Evolutionary conservation across 129 eudicot species (phyloP), one percentile per base, ranked within the genome.

Genomic region (Helianthus tuberosus): DNA sequence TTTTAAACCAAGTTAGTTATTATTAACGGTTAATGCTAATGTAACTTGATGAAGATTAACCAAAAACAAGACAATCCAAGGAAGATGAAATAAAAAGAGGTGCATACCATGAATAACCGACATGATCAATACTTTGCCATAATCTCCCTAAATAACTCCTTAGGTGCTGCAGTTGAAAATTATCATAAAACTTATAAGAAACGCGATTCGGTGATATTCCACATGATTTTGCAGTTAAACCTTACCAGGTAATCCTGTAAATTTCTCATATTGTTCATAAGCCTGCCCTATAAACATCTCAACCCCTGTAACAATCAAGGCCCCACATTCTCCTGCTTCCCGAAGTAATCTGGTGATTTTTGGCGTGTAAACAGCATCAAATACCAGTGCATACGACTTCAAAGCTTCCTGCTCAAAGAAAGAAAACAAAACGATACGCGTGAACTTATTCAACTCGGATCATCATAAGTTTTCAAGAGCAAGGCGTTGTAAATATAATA

Each of bases 231-330:
- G 48, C 2, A 41, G 2, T 49, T 3, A 54, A 71, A 64, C 20
- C 79, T 60, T 85, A 91, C 99, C 99, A 72, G 94, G 91, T 80
- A 94, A 78, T 14, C 99, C 96, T 73, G 99, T 94, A 81, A 91
- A 94, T 78, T 92, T 86, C 73, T 94, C 97, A 72, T 86, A 94
- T 80, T 94, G 99, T 78, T 84, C 96, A 65, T 88, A 91, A 5
- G 96, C 99, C 76, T 94, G 97, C n/a, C 93, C 93, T 20, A 91
- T 85, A 83, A 94, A 91, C 99, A 94, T 94, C 53, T 94, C 99
- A 23, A 84, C 87, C 61, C 99, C 97, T 54, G 89, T 76, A 51
- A 91, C 97, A 72, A 82, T 87, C 68, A 49, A 84, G 61, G 93
- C 90, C 65, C 99, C 99, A 69, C 81, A 65, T 79, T 91, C 97